Evolutionary conservation across 306 rosid species (phyloP), one percentile per base, ranked within the genome.

Genomic region (Castanea mollissima): DNA sequence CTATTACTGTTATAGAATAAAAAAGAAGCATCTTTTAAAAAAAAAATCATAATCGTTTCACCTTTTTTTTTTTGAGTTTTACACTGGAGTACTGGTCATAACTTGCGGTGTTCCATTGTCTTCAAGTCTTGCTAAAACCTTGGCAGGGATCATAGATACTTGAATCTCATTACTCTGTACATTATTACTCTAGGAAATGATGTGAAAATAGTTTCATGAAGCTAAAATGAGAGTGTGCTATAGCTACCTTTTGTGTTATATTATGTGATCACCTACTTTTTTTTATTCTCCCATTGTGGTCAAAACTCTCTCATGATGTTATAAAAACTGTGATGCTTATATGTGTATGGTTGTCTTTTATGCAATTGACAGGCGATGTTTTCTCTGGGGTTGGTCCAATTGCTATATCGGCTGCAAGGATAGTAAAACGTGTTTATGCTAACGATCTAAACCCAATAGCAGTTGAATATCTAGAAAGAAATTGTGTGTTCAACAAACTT

Each of bases 301-400:
- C 16, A 49, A 49, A 49, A 13, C 54, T 68, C 65, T 71, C 65
- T 67, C 23, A 54, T 69, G 11, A 25, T 70, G 75, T 64, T 51
- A 62, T 74, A 74, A 41, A 58, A 58, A 25, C 64, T 55, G 78
- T 32, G 54, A 80, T 81, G 74, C 58, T 77, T 82, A 69, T 27
- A 12, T 74, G 51, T 55, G 59, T 79, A 44, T 20, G 72, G 35
- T 78, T 38, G 55, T 83, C 71, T 78, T 75, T 29, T 46, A 69
- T 73, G 49, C 29, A 55, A 78, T 74, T 79, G 80, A 51, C 95
- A 93, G 97, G 97, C 83, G 98, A 95, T 87, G 97, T 95, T 84
- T 95, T 95, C 83, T 74, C 92, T 76, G 99, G 98, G 75, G 98
- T 91, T 88, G 99, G 98, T 82, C 98, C 99, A 58, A 81, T 93